Conservation (phyloP, 345 rosid species). For the Durio zibethinus region DNA sequence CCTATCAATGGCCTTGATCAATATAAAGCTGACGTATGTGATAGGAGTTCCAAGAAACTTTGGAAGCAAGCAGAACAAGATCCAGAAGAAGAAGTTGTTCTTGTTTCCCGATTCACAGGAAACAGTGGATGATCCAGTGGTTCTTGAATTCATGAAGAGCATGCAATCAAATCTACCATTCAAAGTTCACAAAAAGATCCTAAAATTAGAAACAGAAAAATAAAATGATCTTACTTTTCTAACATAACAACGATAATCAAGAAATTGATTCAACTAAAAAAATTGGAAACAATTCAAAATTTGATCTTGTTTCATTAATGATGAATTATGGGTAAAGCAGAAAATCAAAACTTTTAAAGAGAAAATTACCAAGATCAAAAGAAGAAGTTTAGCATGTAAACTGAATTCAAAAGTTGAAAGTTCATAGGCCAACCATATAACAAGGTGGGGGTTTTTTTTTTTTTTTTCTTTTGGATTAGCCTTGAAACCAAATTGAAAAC, state of each 20-base stretch:
- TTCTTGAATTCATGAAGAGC: constrained; percentile 83
- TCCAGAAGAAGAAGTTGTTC: constrained; percentile 70
- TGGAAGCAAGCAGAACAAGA: constrained; percentile 69
- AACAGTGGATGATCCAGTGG: constrained; percentile 62
- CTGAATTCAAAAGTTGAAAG: background rate
- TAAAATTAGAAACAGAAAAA: constrained; percentile 4
- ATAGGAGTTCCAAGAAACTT: constrained; percentile 57
- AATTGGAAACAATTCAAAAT: background rate
- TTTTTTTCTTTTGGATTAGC: background rate
- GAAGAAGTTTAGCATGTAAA: background rate
- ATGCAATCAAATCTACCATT: constrained; percentile 52
- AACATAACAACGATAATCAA: background rate
- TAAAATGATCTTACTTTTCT: background rate
- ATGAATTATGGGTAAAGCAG: background rate
- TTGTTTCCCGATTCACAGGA: constrained; percentile 97
- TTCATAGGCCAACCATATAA: background rate
- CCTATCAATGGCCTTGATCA: constrained; percentile 49
- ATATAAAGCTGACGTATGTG: constrained; percentile 41
- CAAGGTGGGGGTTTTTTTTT: too few relatives aligned
- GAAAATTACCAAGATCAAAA: background rate
- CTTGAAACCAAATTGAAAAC: background rate
- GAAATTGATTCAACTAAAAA: background rate
- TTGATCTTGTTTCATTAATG: background rate
- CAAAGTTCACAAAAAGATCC: constrained; percentile 7
- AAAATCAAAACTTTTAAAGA: background rate